Evolutionary conservation across 2,329 filamentous ascomycete species (phyloP), one percentile per base, ranked within the genome.

Genomic region (Rosellinia necatrix): DNA sequence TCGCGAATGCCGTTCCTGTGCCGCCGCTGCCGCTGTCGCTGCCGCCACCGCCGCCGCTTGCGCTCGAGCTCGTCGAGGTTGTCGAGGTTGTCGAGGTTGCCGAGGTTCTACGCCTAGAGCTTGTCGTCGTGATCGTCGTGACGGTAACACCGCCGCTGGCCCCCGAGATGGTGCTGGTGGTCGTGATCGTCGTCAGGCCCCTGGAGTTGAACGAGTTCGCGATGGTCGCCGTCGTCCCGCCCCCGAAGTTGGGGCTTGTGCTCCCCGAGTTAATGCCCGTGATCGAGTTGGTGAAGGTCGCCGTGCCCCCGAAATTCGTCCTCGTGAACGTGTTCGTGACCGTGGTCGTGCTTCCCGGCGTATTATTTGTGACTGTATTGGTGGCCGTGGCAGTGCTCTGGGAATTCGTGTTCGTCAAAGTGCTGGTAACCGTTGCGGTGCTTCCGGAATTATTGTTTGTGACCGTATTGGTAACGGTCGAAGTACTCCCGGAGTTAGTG

Each of bases 81-180:
- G 55, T 54, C 4, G 37, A 48, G 7, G 54, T 57, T 35, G 50
- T 50, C n/a, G n/a, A n/a, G 32, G 50, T 54, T 6, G 25, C 38
- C 6, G 27, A 10, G 19, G 43, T 40, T 3, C 6, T 1, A 1
- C 42, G 17, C 25, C 54, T 42, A 10, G 10, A 29, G 21, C 42
- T 57, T 4, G 54, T 54, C 12, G 32, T 46, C 6, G 55, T 51
- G 13, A 48, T 51, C 1, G 56, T 55, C 13, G 46, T 43, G 15
- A 58, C 56, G n/a, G 13, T 42, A n/a, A n/a, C n/a, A n/a, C n/a
- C n/a, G n/a, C n/a, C n/a, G n/a, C n/a, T n/a, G n/a, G n/a, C n/a
- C n/a, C n/a, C n/a, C n/a, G n/a, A n/a, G n/a, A n/a, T n/a, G 19
- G 38, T 22, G n/a, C 37, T n/a, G 9, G 37, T 24, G 9, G 37